These are phyloP conservation scores for Calonectria honghensis DNA, from an alignment of 2,329 filamentous ascomycete genomes.

Conservation along the genomic window DNA sequence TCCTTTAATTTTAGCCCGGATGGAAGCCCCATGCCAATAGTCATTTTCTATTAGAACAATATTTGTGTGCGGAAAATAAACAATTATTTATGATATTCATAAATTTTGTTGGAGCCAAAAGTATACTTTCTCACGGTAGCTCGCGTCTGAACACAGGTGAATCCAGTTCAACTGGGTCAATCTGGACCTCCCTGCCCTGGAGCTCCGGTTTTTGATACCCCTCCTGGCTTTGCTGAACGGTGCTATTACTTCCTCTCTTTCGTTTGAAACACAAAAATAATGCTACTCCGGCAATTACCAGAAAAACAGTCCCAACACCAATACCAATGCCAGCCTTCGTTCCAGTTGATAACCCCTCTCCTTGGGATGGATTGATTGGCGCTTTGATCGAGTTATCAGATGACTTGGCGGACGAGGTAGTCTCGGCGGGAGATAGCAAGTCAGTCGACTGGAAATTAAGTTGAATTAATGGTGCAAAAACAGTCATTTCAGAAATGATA, in stretches of 20 bases:
- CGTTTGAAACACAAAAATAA: neutral
- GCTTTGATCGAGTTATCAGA: neutral
- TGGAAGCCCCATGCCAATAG: too few species aligned
- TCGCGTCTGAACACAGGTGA: neutral
- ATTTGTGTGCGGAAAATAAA: too few species aligned
- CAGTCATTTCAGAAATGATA: conserved; percentile 2
- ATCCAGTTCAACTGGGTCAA: neutral
- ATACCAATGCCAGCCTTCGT: neutral
- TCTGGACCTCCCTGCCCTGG: neutral
- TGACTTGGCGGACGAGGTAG: neutral
- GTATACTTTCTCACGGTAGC: neutral
- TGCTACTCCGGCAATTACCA: neutral
- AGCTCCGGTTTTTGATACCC: conserved; percentile 1
- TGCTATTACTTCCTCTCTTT: neutral
- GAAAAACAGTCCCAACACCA: neutral
- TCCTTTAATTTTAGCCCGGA: too few species aligned
- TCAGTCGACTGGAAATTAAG: neutral
- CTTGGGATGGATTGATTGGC: neutral
- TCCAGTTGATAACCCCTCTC: neutral
- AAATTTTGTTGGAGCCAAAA: too few species aligned
- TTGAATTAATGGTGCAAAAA: neutral
- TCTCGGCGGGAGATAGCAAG: neutral
- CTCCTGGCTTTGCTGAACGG: neutral
- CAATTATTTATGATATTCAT: too few species aligned
- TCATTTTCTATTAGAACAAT: too few species aligned